These are phyloP conservation scores for Erysimum cheiri DNA, from an alignment of 441 rosid species.

Conservation along the genomic window DNA sequence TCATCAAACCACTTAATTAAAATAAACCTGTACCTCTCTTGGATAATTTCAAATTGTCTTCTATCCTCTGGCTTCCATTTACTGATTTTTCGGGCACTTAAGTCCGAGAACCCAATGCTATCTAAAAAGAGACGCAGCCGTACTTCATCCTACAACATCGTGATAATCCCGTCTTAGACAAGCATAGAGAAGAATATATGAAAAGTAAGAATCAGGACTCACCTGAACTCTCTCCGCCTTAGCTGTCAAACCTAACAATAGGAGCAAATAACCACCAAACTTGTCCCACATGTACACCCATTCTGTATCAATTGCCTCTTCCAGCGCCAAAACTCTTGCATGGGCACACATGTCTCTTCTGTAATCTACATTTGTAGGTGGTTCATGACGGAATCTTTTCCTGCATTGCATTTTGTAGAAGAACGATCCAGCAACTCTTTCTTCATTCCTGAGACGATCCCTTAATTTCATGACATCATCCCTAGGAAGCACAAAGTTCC, in stretches of 20 bases:
- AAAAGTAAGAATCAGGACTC: conserved; percentile 37
- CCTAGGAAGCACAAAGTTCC: conserved; percentile 98
- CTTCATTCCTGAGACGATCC: conserved; percentile 98
- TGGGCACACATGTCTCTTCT: conserved; percentile 99
- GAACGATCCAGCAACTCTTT: conserved; percentile 82
- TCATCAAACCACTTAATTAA: conserved; percentile 29
- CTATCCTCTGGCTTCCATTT: conserved; percentile 99
- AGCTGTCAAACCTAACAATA: conserved; percentile 98
- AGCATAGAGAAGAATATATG: conserved; percentile 26
- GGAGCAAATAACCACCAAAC: conserved; percentile 97
- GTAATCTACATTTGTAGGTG: conserved; percentile 71
- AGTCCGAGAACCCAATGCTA: conserved; percentile 98
- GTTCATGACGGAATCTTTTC: conserved; percentile 65
- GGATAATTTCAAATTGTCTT: conserved; percentile 97
- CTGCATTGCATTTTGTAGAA: conserved; percentile 69
- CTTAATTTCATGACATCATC: conserved; percentile 99
- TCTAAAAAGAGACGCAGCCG: conserved; percentile 99
- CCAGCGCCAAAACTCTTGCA: conserved; percentile 97
- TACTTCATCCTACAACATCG: conserved; percentile 83
- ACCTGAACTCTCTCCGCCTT: conserved; percentile 99
- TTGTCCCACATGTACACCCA: conserved; percentile 99
- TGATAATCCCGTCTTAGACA: conserved; percentile 36
- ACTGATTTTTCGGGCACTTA: conserved; percentile 98
- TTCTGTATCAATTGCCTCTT: conserved; percentile 99
- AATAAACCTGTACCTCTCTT: conserved; percentile 78